Conservation (phyloP, 495 filamentous ascomycete species). For the Letharia columbiana region DNA sequence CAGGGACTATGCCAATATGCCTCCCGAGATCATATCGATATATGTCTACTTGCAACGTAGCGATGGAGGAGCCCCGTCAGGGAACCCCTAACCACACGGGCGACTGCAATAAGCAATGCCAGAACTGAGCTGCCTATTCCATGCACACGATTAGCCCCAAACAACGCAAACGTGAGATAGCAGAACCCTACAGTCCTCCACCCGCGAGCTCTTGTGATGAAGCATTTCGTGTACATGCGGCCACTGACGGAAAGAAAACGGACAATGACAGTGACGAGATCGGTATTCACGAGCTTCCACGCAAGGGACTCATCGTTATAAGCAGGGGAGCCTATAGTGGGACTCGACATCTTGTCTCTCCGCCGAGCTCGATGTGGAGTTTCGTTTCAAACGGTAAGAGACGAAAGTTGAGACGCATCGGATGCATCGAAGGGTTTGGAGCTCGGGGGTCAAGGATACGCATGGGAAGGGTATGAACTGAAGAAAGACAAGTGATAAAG, state of each 20-base stretch:
- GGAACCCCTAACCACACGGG: neutral
- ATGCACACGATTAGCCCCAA: neutral
- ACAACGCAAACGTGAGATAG: too few species aligned
- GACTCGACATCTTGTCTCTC: neutral
- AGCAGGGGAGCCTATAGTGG: neutral
- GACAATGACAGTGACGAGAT: neutral
- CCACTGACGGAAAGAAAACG: neutral
- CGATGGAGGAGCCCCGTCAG: too few species aligned
- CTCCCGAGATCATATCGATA: neutral
- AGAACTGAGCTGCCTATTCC: neutral
- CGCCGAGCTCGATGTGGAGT: neutral
- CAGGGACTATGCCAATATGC: neutral
- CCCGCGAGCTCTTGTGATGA: constrained; percentile 3
- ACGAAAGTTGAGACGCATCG: neutral
- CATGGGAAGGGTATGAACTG: neutral
- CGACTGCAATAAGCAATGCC: neutral
- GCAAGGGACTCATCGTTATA: neutral
- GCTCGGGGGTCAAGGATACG: neutral
- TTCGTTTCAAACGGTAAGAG: neutral
- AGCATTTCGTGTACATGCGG: constrained; percentile 6
- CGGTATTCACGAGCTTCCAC: neutral
- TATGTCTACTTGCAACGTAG: neutral
- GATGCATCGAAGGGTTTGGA: neutral
- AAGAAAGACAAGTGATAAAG: neutral
- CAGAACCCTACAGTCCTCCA: constrained; percentile 10